Conservation (phyloP, 2,329 filamentous ascomycete species). For the Xylaria sp. region DNA sequence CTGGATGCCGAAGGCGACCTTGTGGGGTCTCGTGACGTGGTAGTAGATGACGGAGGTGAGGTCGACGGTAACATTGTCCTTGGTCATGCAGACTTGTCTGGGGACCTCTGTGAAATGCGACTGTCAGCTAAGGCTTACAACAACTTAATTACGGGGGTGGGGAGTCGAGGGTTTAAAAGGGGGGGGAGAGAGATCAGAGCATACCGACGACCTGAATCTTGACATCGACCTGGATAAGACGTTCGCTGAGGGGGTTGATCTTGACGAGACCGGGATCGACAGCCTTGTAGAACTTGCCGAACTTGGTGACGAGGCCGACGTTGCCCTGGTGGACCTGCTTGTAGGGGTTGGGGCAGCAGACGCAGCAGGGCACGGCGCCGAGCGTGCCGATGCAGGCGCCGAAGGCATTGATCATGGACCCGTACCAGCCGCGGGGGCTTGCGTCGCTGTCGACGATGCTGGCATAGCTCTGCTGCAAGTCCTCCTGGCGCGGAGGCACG, state of each 20-base stretch:
- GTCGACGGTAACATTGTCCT: conserved; percentile 96
- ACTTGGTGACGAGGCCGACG: conserved; percentile 94
- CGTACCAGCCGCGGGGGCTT: conserved; percentile 87
- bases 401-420: conserved; percentile 79
- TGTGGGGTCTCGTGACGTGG: conserved; percentile 94
- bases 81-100: conserved; percentile 98
- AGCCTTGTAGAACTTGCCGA: conserved; percentile 92
- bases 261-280: conserved; percentile 97
- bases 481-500: conserved; percentile 81
- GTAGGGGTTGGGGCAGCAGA: conserved; percentile 94
- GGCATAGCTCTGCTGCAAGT: conserved; percentile 87
- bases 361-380: conserved; percentile 90
- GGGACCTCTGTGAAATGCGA: conserved; percentile 74
- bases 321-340: conserved; percentile 92
- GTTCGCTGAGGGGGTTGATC: conserved; percentile 95
- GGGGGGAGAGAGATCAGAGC: conserved; percentile 20
- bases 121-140: conserved; percentile 10
- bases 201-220: conserved; percentile 91
- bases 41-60: conserved; percentile 99
- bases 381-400: conserved; percentile 79
- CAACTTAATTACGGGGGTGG: no score
- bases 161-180: no score
- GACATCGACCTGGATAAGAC: conserved; percentile 91
- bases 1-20: conserved; percentile 94
- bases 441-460: conserved; percentile 71